Conservation (phyloP, 208 protist species). For the Crithidia thermophila region DNA sequence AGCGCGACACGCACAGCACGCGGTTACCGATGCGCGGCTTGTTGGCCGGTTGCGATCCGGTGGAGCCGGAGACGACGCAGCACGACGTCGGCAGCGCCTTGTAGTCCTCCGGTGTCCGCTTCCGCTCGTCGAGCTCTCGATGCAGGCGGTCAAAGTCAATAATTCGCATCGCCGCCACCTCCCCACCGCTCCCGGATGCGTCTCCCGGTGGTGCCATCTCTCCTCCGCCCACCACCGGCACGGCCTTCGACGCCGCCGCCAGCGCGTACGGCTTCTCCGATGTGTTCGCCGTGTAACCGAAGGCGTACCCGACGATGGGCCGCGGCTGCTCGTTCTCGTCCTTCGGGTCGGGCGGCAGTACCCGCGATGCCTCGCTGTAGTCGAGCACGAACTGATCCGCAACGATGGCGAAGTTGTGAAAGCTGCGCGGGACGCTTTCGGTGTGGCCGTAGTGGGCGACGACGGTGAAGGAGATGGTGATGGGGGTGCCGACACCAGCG, state of each 20-base stretch:
- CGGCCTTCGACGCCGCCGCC: slow-evolving; percentile 9
- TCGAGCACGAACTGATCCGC: slow-evolving; percentile 61
- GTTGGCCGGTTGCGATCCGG: slow-evolving; percentile 32
- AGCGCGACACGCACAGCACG: slow-evolving; percentile 58
- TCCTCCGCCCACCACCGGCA: slow-evolving; percentile 19
- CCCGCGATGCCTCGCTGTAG: slow-evolving; percentile 36
- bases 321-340: slow-evolving; percentile 11
- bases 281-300: slow-evolving; percentile 64
- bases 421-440: slow-evolving; percentile 39
- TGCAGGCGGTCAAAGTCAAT: slow-evolving; percentile 63
- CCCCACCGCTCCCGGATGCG: neutral
- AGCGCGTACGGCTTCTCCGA: slow-evolving; percentile 6
- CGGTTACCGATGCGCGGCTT: slow-evolving; percentile 51
- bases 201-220: no score
- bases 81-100: slow-evolving; percentile 50
- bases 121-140: slow-evolving; percentile 40
- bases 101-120: slow-evolving; percentile 48
- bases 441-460: slow-evolving; percentile 41
- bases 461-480: slow-evolving; percentile 51
- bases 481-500: slow-evolving; percentile 37
- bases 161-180: slow-evolving; percentile 16
- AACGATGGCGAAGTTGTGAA: slow-evolving; percentile 52
- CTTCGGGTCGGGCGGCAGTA: slow-evolving; percentile 17
- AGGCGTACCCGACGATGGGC: slow-evolving; percentile 48
- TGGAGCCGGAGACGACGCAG: slow-evolving; percentile 53